A percentile compares a stretch with the other conserved stretches of the same genome.
These are phyloP conservation scores for Trichoderma sp. DNA, from an alignment of 2,329 filamentous ascomycete genomes.

Conservation along the genomic window DNA sequence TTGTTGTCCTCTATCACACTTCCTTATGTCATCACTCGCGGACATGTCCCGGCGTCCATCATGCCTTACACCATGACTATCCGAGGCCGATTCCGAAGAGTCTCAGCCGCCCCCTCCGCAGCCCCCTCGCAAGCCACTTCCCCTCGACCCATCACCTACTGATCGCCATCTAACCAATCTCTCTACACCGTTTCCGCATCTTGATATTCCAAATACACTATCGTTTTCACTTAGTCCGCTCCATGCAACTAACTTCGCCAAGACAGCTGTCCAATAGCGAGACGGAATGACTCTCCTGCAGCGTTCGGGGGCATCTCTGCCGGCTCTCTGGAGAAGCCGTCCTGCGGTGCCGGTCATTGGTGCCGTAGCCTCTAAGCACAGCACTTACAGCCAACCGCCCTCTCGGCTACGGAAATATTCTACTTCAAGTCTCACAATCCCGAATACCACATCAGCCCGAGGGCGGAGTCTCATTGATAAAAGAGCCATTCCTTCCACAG, in stretches of 20 bases:
- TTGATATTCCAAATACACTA: neutral
- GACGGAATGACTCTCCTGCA: conserved; percentile 36
- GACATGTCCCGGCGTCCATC: neutral
- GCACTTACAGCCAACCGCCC: conserved; percentile 18
- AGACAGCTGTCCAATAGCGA: conserved; percentile 1
- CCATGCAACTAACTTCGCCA: conserved; percentile 3
- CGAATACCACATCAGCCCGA: neutral
- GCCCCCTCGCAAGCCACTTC: neutral
- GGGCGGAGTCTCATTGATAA: conserved; percentile 2
- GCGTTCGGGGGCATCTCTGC: conserved; percentile 34
- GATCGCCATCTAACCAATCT: neutral
- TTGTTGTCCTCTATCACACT: neutral
- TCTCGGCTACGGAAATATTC: conserved; percentile 14
- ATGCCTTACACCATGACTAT: neutral
- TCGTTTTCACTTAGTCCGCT: neutral
- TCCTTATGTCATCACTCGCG: neutral
- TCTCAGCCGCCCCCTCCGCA: neutral
- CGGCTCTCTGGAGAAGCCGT: conserved; percentile 33
- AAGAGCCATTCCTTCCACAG: conserved; percentile 12
- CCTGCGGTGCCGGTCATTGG: conserved; percentile 28
- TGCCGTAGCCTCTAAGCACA: conserved; percentile 21
- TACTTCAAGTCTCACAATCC: conserved; percentile 10
- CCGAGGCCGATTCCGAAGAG: conserved; percentile 12
- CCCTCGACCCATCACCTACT: neutral
- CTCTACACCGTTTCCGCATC: conserved; percentile 11